These are phyloP conservation scores for Powellomyces hirtus DNA, from an alignment of 192 early-diverging fungal genomes.

Conservation along the genomic window DNA sequence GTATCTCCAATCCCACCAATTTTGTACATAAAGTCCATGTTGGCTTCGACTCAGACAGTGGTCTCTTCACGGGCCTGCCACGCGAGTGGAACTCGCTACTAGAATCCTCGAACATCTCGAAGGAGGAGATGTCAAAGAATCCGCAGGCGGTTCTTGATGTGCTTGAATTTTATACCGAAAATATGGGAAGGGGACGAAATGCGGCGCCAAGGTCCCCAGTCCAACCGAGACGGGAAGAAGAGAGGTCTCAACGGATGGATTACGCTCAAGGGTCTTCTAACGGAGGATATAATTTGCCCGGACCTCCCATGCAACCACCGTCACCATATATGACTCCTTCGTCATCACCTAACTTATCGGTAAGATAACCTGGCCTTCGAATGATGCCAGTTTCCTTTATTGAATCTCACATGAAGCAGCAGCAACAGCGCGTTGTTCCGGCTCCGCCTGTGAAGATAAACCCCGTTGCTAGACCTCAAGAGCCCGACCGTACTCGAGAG, in stretches of 20 bases:
- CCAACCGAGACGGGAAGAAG: not conserved
- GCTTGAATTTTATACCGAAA: slow-evolving; percentile 96
- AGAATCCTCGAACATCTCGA: slow-evolving; percentile 90
- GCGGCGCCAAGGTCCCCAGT: not conserved
- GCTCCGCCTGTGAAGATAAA: not conserved
- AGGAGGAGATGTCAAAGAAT: slow-evolving; percentile 97
- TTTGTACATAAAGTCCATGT: slow-evolving; percentile 84
- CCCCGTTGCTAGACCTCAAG: slow-evolving; percentile 8
- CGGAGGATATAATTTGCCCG: not conserved
- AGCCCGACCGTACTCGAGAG: not conserved
- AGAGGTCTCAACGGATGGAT: slow-evolving; percentile 2
- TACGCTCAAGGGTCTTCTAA: not conserved
- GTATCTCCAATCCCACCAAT: slow-evolving; percentile 80
- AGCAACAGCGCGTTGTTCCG: slow-evolving; percentile 21
- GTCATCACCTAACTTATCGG: slow-evolving; percentile 23
- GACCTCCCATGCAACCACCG: not conserved
- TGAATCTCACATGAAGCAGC: not conserved
- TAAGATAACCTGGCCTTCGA: not conserved
- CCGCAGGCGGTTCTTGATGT: slow-evolving; percentile 98
- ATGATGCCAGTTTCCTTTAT: not conserved
- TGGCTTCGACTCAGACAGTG: slow-evolving; percentile 50
- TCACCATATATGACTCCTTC: slow-evolving; percentile 23
- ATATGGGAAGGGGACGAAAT: slow-evolving; percentile 34
- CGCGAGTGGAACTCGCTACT: slow-evolving; percentile 93
- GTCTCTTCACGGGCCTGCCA: slow-evolving; percentile 76